A percentile compares a stretch with the other conserved stretches of the same genome.
These are phyloP conservation scores for Priceomyces fermenticarens DNA, from an alignment of 805 yeast species.

Conservation along the genomic window DNA sequence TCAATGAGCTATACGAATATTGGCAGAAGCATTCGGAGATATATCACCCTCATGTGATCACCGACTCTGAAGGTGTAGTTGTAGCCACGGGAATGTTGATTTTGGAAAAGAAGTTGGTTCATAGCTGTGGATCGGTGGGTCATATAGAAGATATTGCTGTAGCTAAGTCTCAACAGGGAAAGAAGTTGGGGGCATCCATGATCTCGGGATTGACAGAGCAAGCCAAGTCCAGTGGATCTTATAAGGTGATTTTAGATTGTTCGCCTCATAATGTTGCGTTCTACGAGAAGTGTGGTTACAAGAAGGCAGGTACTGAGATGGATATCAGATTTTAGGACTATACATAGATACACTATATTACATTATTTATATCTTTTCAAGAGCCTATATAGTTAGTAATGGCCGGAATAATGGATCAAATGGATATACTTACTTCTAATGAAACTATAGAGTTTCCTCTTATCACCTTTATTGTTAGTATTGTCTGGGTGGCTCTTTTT, in stretches of 20 bases:
- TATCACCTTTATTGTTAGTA: conserved; percentile 36
- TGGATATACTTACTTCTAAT: conserved; percentile 51
- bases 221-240: conserved; percentile 66
- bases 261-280: conserved; percentile 77
- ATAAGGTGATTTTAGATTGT: conserved; percentile 89
- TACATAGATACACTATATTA: neutral
- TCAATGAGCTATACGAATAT: conserved; percentile 47
- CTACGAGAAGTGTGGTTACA: conserved; percentile 84
- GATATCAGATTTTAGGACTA: conserved; percentile 39
- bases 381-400: conserved; percentile 32
- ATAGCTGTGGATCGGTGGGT: conserved; percentile 80
- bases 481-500: neutral
- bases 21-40: conserved; percentile 55
- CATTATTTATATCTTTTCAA: conserved; percentile 23
- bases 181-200: conserved; percentile 67
- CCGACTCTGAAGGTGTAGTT: conserved; percentile 47
- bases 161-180: conserved; percentile 71
- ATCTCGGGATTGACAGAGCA: conserved; percentile 59
- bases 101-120: conserved; percentile 80
- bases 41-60: conserved; percentile 71
- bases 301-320: conserved; percentile 69
- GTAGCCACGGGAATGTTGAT: conserved; percentile 85
- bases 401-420: neutral
- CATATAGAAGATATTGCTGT: conserved; percentile 96
- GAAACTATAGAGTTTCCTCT: conserved; percentile 79